Percentiles rank a stretch among this genome's conserved stretches.
Conservation (phyloP, 208 protist species). For the Willaertia magna region DNA sequence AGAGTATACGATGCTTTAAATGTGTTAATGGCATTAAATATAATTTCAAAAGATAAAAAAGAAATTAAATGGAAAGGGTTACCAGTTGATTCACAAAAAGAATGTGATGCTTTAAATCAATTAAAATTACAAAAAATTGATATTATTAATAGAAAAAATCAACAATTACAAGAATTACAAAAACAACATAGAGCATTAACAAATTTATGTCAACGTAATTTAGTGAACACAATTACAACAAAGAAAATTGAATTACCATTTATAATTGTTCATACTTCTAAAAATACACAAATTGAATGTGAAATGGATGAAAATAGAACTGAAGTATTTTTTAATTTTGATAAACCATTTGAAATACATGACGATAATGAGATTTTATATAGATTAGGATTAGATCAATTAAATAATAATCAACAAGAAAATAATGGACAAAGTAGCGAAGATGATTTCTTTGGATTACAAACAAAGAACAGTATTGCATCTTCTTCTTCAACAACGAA, state of each 20-base stretch:
- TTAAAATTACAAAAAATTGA: conserved; percentile 20
- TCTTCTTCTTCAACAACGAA: background rate
- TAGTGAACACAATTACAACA: background rate
- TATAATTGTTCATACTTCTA: conserved; percentile 48
- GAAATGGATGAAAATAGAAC: conserved; percentile 38
- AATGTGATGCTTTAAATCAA: conserved; percentile 11
- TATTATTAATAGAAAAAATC: conserved; percentile 23
- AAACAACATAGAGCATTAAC: background rate
- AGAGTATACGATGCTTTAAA: conserved; percentile 69
- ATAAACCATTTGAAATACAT: conserved; percentile 51
- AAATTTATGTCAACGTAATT: background rate
- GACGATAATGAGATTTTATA: conserved; percentile 50
- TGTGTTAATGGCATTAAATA: conserved; percentile 59
- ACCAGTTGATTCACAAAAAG: conserved; percentile 24
- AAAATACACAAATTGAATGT: conserved; percentile 49
- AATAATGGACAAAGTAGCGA: too few species aligned
- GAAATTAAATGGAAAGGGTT: conserved; percentile 51
- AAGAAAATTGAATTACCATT: conserved; percentile 38
- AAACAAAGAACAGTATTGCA: background rate
- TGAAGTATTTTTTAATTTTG: conserved; percentile 57
- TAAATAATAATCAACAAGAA: too few species aligned
- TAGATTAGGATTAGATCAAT: background rate
- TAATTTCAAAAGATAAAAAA: conserved; percentile 63
- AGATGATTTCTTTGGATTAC: background rate
- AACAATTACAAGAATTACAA: conserved; percentile 21